Evolutionary conservation across 352 stramenopile genomes (phyloP).

Genomic region (Paralagenidium karlingii): DNA sequence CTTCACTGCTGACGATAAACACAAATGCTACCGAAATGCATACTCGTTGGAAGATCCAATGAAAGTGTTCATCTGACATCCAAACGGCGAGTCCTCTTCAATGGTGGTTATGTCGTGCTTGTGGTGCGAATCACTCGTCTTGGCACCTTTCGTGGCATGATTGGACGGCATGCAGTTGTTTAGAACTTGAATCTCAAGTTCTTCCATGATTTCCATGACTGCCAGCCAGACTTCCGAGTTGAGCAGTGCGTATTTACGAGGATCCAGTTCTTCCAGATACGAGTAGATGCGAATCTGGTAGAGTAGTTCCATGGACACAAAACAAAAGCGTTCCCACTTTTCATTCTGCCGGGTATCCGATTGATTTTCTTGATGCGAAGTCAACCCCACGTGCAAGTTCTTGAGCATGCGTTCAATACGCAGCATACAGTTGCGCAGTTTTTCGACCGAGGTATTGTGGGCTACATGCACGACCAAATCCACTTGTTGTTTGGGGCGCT

Average conservation of each 20-base stretch:
- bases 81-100: too few relatives aligned
- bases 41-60: too few relatives aligned
- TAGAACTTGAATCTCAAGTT: slow-evolving; percentile 48
- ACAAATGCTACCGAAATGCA: too few relatives aligned
- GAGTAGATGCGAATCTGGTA: slow-evolving; percentile 77
- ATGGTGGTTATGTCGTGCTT: too few relatives aligned
- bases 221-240: slow-evolving; percentile 83
- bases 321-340: slow-evolving; percentile 75
- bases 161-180: slow-evolving; percentile 10
- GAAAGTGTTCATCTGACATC: too few relatives aligned
- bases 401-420: slow-evolving; percentile 72
- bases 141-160: too few relatives aligned
- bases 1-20: too few relatives aligned
- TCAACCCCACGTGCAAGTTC: slow-evolving; percentile 72
- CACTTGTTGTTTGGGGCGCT: slow-evolving; percentile 72
- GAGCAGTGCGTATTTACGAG: slow-evolving; percentile 82
- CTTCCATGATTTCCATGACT: slow-evolving; percentile 83
- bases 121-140: too few relatives aligned
- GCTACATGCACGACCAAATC: slow-evolving; percentile 60
- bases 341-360: slow-evolving; percentile 66
- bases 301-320: slow-evolving; percentile 79
- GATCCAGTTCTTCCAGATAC: slow-evolving; percentile 77
- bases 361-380: slow-evolving; percentile 77
- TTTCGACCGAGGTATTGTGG: slow-evolving; percentile 35
- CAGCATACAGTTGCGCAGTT: slow-evolving; percentile 33